Percentiles rank a stretch among this genome's conserved stretches.
These are phyloP conservation scores for Colletotrichum sp. DNA, from an alignment of 2,329 filamentous ascomycete genomes.

Conservation along the genomic window DNA sequence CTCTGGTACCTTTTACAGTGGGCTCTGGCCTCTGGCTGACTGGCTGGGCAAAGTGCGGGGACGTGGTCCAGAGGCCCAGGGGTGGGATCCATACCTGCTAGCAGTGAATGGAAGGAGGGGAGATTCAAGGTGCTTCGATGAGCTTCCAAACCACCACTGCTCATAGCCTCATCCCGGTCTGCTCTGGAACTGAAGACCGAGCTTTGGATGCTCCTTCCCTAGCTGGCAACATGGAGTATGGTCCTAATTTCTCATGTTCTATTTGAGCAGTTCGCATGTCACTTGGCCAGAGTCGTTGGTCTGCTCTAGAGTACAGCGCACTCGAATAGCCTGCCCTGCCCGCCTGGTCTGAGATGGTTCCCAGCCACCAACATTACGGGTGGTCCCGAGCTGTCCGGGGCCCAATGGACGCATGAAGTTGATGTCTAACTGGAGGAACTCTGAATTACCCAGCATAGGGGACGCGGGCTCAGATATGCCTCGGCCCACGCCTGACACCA, in stretches of 20 bases:
- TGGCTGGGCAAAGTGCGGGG: conserved; percentile 19
- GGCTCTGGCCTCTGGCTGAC: not conserved
- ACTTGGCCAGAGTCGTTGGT: not conserved
- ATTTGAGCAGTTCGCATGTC: not conserved
- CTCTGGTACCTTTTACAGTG: conserved; percentile 14
- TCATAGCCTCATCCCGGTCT: not conserved
- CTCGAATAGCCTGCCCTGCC: not conserved
- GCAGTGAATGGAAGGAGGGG: conserved; percentile 7
- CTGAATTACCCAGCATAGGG: not conserved
- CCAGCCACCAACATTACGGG: not conserved
- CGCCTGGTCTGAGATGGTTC: not conserved
- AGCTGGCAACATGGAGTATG: not conserved
- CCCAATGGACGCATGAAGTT: not conserved
- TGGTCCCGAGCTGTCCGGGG: not conserved
- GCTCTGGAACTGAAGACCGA: not conserved
- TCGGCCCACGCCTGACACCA: not conserved
- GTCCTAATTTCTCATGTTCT: not conserved
- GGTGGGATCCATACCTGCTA: conserved; percentile 7
- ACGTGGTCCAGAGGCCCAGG: not conserved
- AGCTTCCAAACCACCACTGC: conserved; percentile 13
- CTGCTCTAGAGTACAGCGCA: too few species aligned
- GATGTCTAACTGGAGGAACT: not conserved
- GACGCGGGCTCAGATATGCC: not conserved
- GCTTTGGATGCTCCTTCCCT: not conserved
- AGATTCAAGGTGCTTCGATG: conserved; percentile 18